These are phyloP conservation scores for Cordyceps tenuipes DNA, from an alignment of 2,329 filamentous ascomycete genomes.

Conservation along the genomic window DNA sequence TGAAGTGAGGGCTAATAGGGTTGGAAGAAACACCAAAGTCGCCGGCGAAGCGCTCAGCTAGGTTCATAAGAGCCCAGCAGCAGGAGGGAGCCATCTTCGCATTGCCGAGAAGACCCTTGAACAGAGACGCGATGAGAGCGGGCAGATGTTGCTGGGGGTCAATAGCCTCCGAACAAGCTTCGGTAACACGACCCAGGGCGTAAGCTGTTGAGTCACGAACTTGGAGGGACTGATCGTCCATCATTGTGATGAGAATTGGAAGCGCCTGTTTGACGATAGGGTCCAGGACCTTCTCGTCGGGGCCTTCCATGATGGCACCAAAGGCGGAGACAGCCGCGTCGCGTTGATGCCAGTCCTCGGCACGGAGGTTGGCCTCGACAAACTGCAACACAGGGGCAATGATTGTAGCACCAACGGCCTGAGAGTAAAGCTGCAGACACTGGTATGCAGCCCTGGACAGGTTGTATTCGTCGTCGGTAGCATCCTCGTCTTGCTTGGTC, in stretches of 20 bases:
- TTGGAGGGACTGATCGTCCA: constrained; percentile 82
- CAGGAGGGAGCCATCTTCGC: constrained; percentile 97
- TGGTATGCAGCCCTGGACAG: constrained; percentile 91
- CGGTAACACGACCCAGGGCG: constrained; percentile 89
- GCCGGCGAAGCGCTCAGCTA: constrained; percentile 90
- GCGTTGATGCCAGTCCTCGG: constrained; percentile 88
- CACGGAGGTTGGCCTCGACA: constrained; percentile 82
- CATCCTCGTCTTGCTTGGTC: constrained; percentile 96
- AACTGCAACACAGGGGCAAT: constrained; percentile 83
- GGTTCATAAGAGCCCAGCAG: constrained; percentile 98
- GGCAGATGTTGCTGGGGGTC: constrained; percentile 78
- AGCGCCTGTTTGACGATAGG: constrained; percentile 94
- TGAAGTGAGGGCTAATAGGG: constrained; percentile 83
- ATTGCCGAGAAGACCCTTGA: constrained; percentile 80
- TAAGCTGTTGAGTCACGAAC: constrained; percentile 96
- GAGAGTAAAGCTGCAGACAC: constrained; percentile 88
- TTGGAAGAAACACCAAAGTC: constrained; percentile 72
- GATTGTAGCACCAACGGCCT: constrained; percentile 77
- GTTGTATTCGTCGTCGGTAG: constrained; percentile 95
- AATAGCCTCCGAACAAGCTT: constrained; percentile 85
- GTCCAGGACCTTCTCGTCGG: constrained; percentile 83
- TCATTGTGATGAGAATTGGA: constrained; percentile 80
- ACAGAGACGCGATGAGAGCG: constrained; percentile 77
- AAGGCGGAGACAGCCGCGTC: constrained; percentile 97
- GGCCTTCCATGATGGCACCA: constrained; percentile 97